A percentile compares a stretch with the other conserved stretches of the same genome.
These are phyloP conservation scores for Fusarium paranaense DNA, from an alignment of 2,329 filamentous ascomycete genomes.

Conservation along the genomic window DNA sequence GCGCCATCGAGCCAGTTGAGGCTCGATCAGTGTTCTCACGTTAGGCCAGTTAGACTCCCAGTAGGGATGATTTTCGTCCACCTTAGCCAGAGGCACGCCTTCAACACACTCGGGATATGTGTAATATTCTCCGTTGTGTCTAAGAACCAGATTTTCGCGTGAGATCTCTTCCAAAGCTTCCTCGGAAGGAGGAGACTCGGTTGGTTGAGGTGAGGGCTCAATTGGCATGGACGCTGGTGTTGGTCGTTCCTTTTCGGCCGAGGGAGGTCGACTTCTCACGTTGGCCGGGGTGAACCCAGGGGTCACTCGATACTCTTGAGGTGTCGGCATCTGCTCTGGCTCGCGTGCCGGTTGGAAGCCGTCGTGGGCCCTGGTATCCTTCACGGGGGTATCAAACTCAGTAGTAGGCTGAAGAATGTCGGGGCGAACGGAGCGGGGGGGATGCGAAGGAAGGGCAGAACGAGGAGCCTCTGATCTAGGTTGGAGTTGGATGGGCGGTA, in stretches of 20 bases:
- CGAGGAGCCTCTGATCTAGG: constrained; percentile 20
- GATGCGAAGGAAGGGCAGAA: constrained; percentile 24
- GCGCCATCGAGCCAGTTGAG: constrained; percentile 60
- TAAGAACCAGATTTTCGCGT: constrained; percentile 57
- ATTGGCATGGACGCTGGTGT: constrained; percentile 45
- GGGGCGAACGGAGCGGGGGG: constrained; percentile 17
- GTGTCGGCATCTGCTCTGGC: constrained; percentile 42
- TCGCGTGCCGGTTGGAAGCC: constrained; percentile 32
- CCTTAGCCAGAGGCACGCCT: constrained; percentile 65
- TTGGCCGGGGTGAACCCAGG: constrained; percentile 50
- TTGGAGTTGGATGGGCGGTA: constrained; percentile 17
- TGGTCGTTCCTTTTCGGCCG: constrained; percentile 41
- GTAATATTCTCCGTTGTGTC: constrained; percentile 62
- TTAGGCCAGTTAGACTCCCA: constrained; percentile 67
- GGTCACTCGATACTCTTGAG: constrained; percentile 42
- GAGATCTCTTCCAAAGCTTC: constrained; percentile 54
- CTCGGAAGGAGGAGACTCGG: constrained; percentile 13
- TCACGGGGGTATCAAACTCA: constrained; percentile 32
- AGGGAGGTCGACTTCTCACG: constrained; percentile 42
- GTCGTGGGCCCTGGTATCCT: constrained; percentile 23
- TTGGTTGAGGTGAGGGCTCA: constrained; percentile 44
- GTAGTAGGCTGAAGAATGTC: constrained; percentile 38
- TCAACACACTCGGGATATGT: constrained; percentile 64
- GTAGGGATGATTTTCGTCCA: constrained; percentile 62
- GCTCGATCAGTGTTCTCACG: constrained; percentile 56